Evolutionary conservation across 441 rosid species (phyloP).

Genomic region (Capsella rubella): DNA sequence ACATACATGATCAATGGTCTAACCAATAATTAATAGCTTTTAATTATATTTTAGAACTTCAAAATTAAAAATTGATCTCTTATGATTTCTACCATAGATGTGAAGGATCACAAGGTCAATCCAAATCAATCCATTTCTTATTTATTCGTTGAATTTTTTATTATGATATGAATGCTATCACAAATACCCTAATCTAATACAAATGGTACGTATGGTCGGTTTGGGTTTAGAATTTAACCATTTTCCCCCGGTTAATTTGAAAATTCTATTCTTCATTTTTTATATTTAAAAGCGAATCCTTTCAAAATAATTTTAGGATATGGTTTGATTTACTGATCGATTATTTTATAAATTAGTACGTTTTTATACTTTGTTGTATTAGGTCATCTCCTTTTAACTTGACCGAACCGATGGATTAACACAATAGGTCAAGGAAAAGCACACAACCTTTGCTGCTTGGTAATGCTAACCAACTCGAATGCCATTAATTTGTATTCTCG

Average conservation of each 20-base stretch:
- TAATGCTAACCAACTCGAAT: slow-evolving; percentile 42
- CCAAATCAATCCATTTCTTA: too few relatives aligned
- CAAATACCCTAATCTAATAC: too few relatives aligned
- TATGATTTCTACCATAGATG: too few relatives aligned
- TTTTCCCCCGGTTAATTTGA: background rate
- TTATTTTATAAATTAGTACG: background rate
- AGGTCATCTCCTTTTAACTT: background rate
- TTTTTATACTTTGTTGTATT: background rate
- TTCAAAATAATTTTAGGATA: background rate
- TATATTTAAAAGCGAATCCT: background rate
- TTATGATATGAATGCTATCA: too few relatives aligned
- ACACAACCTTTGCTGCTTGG: slow-evolving; percentile 16
- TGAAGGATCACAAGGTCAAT: too few relatives aligned
- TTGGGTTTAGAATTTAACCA: background rate
- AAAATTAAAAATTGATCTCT: background rate
- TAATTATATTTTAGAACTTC: background rate
- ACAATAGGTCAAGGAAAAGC: slow-evolving; percentile 22
- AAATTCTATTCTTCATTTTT: background rate
- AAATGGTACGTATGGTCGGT: too few relatives aligned
- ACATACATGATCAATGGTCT: background rate
- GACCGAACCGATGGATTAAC: background rate
- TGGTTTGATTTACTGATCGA: background rate
- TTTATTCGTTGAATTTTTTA: too few relatives aligned
- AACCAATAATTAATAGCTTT: background rate
- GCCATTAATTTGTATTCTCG: slow-evolving; percentile 7